A percentile compares a stretch with the other conserved stretches of the same genome.
Conservation (phyloP, 2,329 filamentous ascomycete species). For the Chaetomiaceae sp. region DNA sequence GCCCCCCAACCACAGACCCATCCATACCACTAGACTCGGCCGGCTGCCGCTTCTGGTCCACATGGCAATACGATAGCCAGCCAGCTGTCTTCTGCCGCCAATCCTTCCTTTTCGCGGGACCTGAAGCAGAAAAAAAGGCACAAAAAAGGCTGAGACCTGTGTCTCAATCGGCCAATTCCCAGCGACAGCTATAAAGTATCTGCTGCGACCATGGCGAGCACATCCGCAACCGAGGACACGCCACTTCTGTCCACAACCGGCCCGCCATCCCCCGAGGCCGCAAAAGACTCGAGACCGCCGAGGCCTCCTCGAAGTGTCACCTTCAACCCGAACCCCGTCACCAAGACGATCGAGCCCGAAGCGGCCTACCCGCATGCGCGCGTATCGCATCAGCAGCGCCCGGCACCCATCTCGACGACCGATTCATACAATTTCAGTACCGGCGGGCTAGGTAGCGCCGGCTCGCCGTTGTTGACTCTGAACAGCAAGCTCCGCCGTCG, state of each 20-base stretch:
- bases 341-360: constrained; percentile 53
- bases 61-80: not conserved
- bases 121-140: not conserved
- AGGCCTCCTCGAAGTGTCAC: constrained; percentile 61
- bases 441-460: constrained; percentile 36
- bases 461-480: constrained; percentile 67
- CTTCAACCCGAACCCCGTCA: constrained; percentile 65
- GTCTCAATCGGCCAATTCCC: not conserved
- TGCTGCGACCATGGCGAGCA: constrained; percentile 14
- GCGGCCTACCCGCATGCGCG: constrained; percentile 26
- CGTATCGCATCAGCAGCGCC: constrained; percentile 24
- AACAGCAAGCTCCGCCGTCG: constrained; percentile 83
- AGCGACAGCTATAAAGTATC: not conserved
- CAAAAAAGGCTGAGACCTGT: constrained; percentile 3
- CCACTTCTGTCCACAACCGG: constrained; percentile 17
- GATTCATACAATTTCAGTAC: constrained; percentile 34
- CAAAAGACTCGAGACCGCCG: constrained; percentile 23
- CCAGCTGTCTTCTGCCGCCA: too few relatives aligned
- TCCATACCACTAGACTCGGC: too few relatives aligned
- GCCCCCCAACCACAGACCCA: too few relatives aligned
- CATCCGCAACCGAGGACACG: constrained; percentile 13
- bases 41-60: not conserved
- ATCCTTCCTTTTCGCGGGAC: not conserved
- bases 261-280: constrained; percentile 15
- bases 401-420: constrained; percentile 30